A percentile compares a stretch with the other conserved stretches of the same genome.
phyloP scores from a whole-genome alignment of 495 filamentous ascomycete genomes.

The Xylaria flabelliformis region DNA sequence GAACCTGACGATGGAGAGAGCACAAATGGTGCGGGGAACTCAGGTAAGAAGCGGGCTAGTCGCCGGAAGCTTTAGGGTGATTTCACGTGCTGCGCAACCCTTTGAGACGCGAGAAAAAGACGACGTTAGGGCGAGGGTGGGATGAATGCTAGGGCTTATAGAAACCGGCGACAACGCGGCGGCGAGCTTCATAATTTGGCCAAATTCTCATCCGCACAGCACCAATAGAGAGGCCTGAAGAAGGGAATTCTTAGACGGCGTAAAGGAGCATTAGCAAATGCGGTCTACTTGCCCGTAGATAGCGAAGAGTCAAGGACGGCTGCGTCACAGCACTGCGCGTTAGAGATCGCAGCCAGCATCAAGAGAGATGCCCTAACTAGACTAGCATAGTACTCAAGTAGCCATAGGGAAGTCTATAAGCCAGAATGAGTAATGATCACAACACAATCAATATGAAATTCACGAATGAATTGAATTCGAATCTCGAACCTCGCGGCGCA shows the following conservation, averaged over 20 bases:
- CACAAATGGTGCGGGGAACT: neutral
- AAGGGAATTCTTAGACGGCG: neutral
- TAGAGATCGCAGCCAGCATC: neutral
- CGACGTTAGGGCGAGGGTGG: neutral
- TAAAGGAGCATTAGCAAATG: neutral
- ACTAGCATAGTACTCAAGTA: neutral
- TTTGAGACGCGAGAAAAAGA: neutral
- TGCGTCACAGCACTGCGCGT: neutral
- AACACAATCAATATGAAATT: too few species aligned
- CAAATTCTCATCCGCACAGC: neutral
- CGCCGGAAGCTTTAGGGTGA: slow-evolving; percentile 43
- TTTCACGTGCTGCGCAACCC: neutral
- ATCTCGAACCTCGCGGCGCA: neutral
- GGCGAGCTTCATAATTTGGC: neutral
- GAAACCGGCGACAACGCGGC: neutral
- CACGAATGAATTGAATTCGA: neutral
- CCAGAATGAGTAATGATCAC: slow-evolving; percentile 1
- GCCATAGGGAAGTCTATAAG: neutral
- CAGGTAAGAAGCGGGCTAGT: slow-evolving; percentile 46
- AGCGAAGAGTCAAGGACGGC: neutral
- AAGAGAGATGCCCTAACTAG: neutral
- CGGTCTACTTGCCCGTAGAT: neutral
- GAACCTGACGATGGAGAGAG: slow-evolving; percentile 44
- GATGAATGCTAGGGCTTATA: too few species aligned
- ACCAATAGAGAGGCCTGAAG: neutral